phyloP scores from a whole-genome alignment of 768 basidiomycete species.

The Boletus rufocinnamomeus region DNA sequence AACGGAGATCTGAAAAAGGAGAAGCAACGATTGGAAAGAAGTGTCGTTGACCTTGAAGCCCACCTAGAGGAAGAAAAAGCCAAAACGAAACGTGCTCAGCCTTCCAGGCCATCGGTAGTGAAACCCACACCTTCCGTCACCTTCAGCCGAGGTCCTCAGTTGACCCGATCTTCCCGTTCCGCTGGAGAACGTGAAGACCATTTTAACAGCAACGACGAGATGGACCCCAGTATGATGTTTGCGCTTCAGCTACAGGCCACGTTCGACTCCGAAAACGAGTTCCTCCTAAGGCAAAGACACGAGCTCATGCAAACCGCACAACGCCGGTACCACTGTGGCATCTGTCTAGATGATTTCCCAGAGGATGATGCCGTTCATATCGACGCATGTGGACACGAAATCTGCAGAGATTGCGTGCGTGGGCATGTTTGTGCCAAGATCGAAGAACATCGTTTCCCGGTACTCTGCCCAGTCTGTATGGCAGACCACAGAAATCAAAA shows the following conservation, averaged over 20 bases:
- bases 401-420: slow-evolving; percentile 55
- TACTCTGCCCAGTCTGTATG: slow-evolving; percentile 59
- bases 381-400: slow-evolving; percentile 48
- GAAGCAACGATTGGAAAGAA: slow-evolving; percentile 31
- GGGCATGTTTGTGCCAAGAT: slow-evolving; percentile 49
- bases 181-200: neutral
- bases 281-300: slow-evolving; percentile 35
- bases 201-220: neutral
- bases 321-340: slow-evolving; percentile 49
- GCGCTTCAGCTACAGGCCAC: slow-evolving; percentile 39
- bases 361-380: slow-evolving; percentile 46
- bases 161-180: neutral
- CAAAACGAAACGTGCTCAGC: neutral
- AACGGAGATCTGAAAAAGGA: slow-evolving; percentile 27
- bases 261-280: slow-evolving; percentile 44
- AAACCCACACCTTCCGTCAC: neutral
- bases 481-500: slow-evolving; percentile 34
- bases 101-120: slow-evolving; percentile 1
- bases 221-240: slow-evolving; percentile 17
- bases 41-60: slow-evolving; percentile 16
- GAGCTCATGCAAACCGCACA: slow-evolving; percentile 35
- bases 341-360: slow-evolving; percentile 55
- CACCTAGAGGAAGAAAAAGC: slow-evolving; percentile 16
- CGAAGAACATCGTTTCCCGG: slow-evolving; percentile 56
- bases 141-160: neutral